A percentile compares a stretch with the other conserved stretches of the same genome.
These are phyloP conservation scores for Penicillium thymicola DNA, from an alignment of 2,329 filamentous ascomycete species.

Conservation along the genomic window DNA sequence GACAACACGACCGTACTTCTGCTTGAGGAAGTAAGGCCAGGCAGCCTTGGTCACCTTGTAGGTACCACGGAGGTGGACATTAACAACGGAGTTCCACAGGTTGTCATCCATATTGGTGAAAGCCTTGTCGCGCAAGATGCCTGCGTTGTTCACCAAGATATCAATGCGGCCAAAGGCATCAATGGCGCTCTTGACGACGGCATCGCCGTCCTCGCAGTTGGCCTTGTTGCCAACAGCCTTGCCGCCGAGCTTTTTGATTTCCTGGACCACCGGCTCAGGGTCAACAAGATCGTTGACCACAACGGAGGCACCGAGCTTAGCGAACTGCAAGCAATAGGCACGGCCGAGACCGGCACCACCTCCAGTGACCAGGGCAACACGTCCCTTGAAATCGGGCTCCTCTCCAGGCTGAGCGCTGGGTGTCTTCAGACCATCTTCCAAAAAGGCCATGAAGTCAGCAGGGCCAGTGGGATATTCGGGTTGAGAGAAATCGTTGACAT, in stretches of 20 bases:
- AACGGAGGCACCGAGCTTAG: constrained; percentile 76
- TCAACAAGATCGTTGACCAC: constrained; percentile 96
- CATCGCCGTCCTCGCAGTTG: constrained; percentile 87
- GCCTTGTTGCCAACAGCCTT: constrained; percentile 91
- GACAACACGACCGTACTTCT: constrained; percentile 95
- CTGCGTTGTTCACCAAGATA: constrained; percentile 95
- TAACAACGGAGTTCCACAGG: constrained; percentile 87
- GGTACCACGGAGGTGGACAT: constrained; percentile 88
- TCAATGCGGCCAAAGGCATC: constrained; percentile 92
- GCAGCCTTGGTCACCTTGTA: constrained; percentile 97
- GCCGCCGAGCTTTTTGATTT: constrained; percentile 86
- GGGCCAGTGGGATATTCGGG: constrained; percentile 79
- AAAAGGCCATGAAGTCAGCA: constrained; percentile 81
- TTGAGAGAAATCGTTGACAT: constrained; percentile 80
- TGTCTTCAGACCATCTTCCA: constrained; percentile 79
- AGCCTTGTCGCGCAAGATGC: constrained; percentile 95
- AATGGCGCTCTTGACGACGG: constrained; percentile 87
- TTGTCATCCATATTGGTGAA: constrained; percentile 97
- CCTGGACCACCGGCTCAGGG: constrained; percentile 83
- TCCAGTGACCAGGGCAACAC: constrained; percentile 82
- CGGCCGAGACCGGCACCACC: constrained; percentile 89
- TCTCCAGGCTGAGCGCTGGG: constrained; percentile 68
- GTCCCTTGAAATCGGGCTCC: constrained; percentile 75
- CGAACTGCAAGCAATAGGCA: constrained; percentile 82
- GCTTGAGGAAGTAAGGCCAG: constrained; percentile 96